Percentiles rank a stretch among this genome's conserved stretches.
phyloP scores from a whole-genome alignment of 331 rosid species.

The Prunus yedoensis region DNA sequence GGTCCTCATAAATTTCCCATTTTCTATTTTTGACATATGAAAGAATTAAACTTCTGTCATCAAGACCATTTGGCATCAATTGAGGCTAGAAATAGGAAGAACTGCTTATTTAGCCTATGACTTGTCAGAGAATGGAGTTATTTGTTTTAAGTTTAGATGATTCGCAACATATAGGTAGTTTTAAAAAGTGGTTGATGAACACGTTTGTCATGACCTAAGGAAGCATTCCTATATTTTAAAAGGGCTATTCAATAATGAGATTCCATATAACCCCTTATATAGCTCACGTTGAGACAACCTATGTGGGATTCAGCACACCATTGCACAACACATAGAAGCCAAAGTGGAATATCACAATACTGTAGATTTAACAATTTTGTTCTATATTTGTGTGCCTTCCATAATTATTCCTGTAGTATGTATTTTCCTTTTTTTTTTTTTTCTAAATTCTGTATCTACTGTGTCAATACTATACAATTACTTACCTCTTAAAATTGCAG shows the following conservation, averaged over 20 bases:
- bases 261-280: neutral
- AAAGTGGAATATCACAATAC: neutral
- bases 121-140: neutral
- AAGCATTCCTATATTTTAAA: neutral
- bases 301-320: neutral
- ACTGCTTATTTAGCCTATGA: neutral
- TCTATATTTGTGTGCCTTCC: neutral
- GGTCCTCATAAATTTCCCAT: neutral
- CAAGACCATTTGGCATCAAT: neutral
- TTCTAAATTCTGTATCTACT: neutral
- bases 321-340: neutral
- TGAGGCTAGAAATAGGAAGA: neutral
- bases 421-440: neutral
- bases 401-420: neutral
- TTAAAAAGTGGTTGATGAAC: neutral
- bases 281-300: neutral
- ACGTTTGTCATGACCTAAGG: neutral
- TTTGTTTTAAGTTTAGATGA: neutral
- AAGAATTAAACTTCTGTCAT: neutral
- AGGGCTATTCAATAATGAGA: neutral
- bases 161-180: neutral
- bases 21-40: neutral
- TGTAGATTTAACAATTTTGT: neutral
- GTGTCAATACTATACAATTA: neutral
- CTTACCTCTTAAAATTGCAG: slow-evolving; percentile 37